A percentile compares a stretch with the other conserved stretches of the same genome.
phyloP scores from a whole-genome alignment of 768 basidiomycete genomes.

The Leccinum broughii region DNA sequence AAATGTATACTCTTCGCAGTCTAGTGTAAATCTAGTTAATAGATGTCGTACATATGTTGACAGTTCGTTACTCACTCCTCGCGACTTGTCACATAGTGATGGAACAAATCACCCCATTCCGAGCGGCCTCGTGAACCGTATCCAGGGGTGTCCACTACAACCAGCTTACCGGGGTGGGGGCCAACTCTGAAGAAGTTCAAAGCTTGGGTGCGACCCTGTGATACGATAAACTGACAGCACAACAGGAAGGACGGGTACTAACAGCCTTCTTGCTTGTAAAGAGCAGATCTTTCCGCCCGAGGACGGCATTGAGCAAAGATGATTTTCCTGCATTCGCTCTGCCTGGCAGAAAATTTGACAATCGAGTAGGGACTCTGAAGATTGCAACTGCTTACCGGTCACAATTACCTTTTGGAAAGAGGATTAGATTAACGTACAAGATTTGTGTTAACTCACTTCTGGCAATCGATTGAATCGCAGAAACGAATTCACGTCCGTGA shows the following conservation, averaged over 20 bases:
- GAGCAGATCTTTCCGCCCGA: slow-evolving; percentile 56
- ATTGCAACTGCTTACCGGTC: slow-evolving; percentile 22
- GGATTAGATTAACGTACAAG: slow-evolving; percentile 1
- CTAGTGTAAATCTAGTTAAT: slow-evolving; percentile 35
- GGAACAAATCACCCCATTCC: slow-evolving; percentile 75
- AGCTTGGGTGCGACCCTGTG: slow-evolving; percentile 68
- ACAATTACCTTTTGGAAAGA: slow-evolving; percentile 24
- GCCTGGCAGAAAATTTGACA: slow-evolving; percentile 39
- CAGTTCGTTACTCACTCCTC: slow-evolving; percentile 48
- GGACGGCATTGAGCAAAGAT: slow-evolving; percentile 65
- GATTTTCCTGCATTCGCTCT: slow-evolving; percentile 82
- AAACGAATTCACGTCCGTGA: slow-evolving; percentile 18
- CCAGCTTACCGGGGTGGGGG: slow-evolving; percentile 48
- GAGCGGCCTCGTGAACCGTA: slow-evolving; percentile 73
- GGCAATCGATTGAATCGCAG: slow-evolving; percentile 22
- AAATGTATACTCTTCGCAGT: slow-evolving; percentile 66
- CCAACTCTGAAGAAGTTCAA: slow-evolving; percentile 77
- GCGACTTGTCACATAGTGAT: slow-evolving; percentile 60
- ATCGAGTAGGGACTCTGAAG: neutral
- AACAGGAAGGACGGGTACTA: slow-evolving; percentile 23
- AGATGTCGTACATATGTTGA: neutral
- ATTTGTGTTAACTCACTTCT: slow-evolving; percentile 25
- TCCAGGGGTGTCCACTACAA: slow-evolving; percentile 80
- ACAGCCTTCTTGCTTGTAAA: slow-evolving; percentile 73
- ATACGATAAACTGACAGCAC: slow-evolving; percentile 1